These are phyloP conservation scores for Avicennia marina DNA, from an alignment of 257 asterid genomes.

Conservation along the genomic window DNA sequence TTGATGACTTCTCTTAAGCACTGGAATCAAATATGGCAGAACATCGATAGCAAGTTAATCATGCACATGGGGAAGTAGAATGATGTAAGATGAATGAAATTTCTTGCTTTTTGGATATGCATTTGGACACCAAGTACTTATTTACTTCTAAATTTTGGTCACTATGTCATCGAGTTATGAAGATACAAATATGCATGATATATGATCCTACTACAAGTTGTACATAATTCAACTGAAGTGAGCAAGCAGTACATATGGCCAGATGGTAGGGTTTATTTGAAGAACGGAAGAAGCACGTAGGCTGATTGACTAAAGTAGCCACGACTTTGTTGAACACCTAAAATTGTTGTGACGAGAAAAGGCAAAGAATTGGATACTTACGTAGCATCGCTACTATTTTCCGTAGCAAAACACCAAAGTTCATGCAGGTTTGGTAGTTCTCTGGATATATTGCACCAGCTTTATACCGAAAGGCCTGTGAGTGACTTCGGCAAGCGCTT, in stretches of 20 bases:
- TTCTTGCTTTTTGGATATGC: background rate
- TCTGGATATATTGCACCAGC: conserved; percentile 13
- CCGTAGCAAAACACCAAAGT: background rate
- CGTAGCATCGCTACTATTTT: background rate
- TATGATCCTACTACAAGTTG: too few species aligned
- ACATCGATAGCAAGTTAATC: background rate
- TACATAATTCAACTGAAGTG: too few species aligned
- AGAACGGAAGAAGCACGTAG: too few species aligned
- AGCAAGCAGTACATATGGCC: too few species aligned
- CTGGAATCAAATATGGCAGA: too few species aligned
- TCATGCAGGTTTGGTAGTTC: conserved; percentile 19
- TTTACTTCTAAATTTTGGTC: too few species aligned
- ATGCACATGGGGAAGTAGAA: background rate
- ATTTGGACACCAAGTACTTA: background rate
- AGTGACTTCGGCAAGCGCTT: background rate
- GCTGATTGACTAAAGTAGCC: too few species aligned
- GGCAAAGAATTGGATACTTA: background rate
- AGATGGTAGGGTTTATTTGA: too few species aligned
- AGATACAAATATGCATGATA: too few species aligned
- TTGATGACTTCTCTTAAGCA: too few species aligned
- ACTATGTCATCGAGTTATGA: too few species aligned
- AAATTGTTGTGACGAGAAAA: background rate
- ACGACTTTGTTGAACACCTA: background rate
- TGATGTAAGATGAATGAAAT: too few species aligned
- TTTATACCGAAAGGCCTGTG: background rate